Conservation (phyloP, 2,329 filamentous ascomycete species). For the Trichoderma atroviride region DNA sequence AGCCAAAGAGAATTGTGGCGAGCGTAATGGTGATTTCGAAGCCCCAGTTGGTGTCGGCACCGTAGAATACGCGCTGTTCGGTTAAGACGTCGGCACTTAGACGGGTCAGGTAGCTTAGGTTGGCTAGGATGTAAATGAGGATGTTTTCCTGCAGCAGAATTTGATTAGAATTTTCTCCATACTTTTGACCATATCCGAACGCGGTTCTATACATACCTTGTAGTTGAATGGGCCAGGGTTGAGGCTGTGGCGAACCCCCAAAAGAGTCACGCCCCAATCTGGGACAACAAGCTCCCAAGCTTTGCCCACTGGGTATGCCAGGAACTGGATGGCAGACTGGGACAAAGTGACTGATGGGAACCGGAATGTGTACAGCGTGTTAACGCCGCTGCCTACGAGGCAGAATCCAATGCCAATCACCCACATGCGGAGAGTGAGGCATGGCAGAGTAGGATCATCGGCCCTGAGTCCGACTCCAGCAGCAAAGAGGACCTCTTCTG, state of each 20-base stretch:
- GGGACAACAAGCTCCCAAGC: conserved; percentile 40
- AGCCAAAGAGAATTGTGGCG: conserved; percentile 55
- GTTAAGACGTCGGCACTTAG: conserved; percentile 41
- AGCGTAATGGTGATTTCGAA: conserved; percentile 54
- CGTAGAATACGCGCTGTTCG: conserved; percentile 46
- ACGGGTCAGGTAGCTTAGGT: conserved; percentile 51
- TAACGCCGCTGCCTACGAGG: conserved; percentile 42
- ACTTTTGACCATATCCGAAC: too few relatives aligned
- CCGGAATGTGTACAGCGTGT: conserved; percentile 46
- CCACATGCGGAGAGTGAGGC: conserved; percentile 46
- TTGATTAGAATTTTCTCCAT: conserved; percentile 30
- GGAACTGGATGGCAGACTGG: conserved; percentile 44
- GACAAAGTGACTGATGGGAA: conserved; percentile 40
- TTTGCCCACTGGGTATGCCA: conserved; percentile 49
- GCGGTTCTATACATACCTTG: conserved; percentile 33
- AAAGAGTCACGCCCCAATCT: conserved; percentile 36
- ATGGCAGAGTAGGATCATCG: conserved; percentile 37
- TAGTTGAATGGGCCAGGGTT: conserved; percentile 47
- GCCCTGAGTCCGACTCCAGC: conserved; percentile 37
- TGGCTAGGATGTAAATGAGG: conserved; percentile 59
- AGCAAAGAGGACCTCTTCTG: conserved; percentile 36
- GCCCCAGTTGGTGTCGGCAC: conserved; percentile 48
- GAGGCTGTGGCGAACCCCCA: conserved; percentile 36
- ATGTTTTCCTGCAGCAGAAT: conserved; percentile 48
- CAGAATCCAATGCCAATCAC: conserved; percentile 43